Conservation (phyloP, 2,329 filamentous ascomycete genomes). For the Colletotrichum eremochloae region DNA sequence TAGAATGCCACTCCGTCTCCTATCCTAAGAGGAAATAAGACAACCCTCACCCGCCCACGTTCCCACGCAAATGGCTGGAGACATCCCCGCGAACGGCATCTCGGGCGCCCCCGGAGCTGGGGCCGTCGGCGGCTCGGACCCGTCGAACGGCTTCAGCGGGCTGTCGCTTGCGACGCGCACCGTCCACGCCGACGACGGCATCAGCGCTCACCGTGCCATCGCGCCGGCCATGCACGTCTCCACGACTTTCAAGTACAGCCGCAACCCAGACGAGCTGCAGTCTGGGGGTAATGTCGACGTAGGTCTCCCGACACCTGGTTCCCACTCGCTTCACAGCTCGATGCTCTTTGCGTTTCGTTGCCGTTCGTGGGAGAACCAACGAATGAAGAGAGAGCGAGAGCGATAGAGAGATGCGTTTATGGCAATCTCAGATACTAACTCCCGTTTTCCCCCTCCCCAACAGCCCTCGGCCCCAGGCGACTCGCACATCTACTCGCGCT, state of each 20-base stretch:
- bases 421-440: conserved; percentile 38
- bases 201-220: conserved; percentile 82
- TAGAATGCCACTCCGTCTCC: background rate
- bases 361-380: background rate
- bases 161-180: conserved; percentile 76
- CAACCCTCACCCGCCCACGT: background rate
- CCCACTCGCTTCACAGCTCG: conserved; percentile 1
- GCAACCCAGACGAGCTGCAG: conserved; percentile 75
- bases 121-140: conserved; percentile 17
- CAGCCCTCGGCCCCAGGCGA: conserved; percentile 67
- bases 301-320: conserved; percentile 47
- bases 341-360: background rate
- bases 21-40: background rate
- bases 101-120: conserved; percentile 4
- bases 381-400: background rate
- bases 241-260: conserved; percentile 88
- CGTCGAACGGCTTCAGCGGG: conserved; percentile 46
- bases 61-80: conserved; percentile 17
- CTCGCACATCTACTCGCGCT: conserved; percentile 86
- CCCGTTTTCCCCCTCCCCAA: background rate
- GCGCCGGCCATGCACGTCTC: conserved; percentile 92
- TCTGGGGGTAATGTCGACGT: conserved; percentile 68
- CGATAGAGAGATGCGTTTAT: background rate
- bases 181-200: conserved; percentile 85
- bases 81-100: conserved; percentile 18